Evolutionary conservation across 31 red algal genomes (phyloP).

Genomic region (Asparagopsis taxiformis): DNA sequence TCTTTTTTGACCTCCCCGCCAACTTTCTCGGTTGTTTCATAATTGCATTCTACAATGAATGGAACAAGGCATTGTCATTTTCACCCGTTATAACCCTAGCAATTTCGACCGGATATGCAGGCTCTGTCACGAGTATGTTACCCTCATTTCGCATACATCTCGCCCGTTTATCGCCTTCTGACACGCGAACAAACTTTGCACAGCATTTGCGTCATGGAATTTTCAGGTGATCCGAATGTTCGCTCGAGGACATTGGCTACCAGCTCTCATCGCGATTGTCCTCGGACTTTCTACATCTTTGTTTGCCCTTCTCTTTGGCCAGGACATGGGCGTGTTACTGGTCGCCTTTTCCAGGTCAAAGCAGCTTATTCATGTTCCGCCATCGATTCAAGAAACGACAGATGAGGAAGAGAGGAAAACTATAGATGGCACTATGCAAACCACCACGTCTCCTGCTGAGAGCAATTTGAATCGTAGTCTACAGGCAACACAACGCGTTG

Average conservation of each 20-base stretch:
- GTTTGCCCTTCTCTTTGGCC: conserved; percentile 12
- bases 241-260: conserved; percentile 18
- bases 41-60: conserved; percentile 10
- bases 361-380: too few species aligned
- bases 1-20: conserved; percentile 26
- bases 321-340: conserved; percentile 12
- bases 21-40: conserved; percentile 45
- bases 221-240: conserved; percentile 20
- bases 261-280: conserved; percentile 13
- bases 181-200: background rate
- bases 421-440: too few species aligned
- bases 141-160: background rate
- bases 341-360: conserved; percentile 1
- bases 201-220: conserved; percentile 56
- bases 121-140: conserved; percentile 41
- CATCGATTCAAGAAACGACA: too few species aligned
- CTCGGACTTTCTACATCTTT: conserved; percentile 15
- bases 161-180: background rate
- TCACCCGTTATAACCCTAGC: conserved; percentile 8
- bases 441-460: too few species aligned
- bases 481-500: background rate
- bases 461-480: too few species aligned
- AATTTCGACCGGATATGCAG: conserved; percentile 38
- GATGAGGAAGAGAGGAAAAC: too few species aligned
- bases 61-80: conserved; percentile 7